Percentiles rank a stretch among this genome's conserved stretches.
Conservation (phyloP, 768 basidiomycete genomes). For the Polyporus arcularius region DNA sequence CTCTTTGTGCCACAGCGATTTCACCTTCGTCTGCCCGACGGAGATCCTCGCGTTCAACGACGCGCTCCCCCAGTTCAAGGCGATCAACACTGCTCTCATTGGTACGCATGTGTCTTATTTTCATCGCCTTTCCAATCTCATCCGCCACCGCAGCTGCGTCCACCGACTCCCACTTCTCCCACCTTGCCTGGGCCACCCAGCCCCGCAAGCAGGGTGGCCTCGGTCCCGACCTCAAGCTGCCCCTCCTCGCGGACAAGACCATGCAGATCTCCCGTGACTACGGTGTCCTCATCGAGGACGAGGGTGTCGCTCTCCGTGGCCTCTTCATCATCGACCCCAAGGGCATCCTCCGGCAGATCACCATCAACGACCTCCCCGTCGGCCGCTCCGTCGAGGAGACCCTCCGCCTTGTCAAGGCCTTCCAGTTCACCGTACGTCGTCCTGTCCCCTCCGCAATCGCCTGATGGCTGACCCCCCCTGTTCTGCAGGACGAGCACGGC, state of each 20-base stretch:
- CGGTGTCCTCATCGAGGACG: constrained; percentile 85
- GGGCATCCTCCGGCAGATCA: constrained; percentile 78
- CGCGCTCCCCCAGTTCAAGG: constrained; percentile 72
- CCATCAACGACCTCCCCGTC: constrained; percentile 90
- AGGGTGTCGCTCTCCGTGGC: constrained; percentile 86
- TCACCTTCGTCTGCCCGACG: constrained; percentile 92
- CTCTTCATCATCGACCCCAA: constrained; percentile 87
- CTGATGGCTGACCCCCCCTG: background rate
- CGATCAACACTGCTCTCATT: constrained; percentile 73
- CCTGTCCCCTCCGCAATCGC: background rate
- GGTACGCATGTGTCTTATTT: constrained; percentile 43
- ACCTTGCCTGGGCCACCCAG: constrained; percentile 85
- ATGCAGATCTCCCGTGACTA: constrained; percentile 85
- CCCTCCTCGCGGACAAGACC: constrained; percentile 77
- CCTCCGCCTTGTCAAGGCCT: constrained; percentile 86
- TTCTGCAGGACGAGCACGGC: constrained; percentile 73
- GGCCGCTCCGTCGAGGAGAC: constrained; percentile 97
- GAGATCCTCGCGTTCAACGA: constrained; percentile 96
- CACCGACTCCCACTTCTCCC: constrained; percentile 87
- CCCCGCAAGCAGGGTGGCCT: constrained; percentile 86
- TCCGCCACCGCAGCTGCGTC: constrained; percentile 58
- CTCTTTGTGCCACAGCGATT: constrained; percentile 53
- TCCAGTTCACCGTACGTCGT: constrained; percentile 78
- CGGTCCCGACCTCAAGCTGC: constrained; percentile 84
- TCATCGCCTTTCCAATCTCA: background rate